Evolutionary conservation across 192 early-diverging fungal species (phyloP), one percentile per base, ranked within the genome.

Genomic region (Umbelopsis isabellina): DNA sequence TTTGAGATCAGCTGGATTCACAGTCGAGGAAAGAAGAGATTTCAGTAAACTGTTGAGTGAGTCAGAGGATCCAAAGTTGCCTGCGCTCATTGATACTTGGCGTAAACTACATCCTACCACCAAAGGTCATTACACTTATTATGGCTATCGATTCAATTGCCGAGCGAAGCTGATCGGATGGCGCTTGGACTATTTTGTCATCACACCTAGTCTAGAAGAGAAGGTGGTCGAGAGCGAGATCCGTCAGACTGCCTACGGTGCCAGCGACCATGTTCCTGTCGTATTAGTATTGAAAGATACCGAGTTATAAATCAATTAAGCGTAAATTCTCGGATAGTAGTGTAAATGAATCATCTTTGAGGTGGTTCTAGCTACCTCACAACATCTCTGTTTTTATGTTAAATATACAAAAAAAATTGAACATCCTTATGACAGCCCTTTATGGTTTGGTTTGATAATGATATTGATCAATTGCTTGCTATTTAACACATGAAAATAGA

Each of bases 131-230:
- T 95, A 92, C 77, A 91, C 91, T 27, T 96, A 92, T 71, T 95
- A 85, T 71, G 87, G 87, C 2, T 95, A 92, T 65, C 82, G 94
- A 48, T 93, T 89, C 67, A 80, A 87, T 44, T 89, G 87, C 50
- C 82, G 92, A 18, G 73, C 79, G 16, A 94, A 95, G 67, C 58
- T 74, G 7, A 72, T 93, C 64, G 93, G 94, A 15, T 96, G 94
- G 94, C 82, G 93, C 37, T 77, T 96, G 71, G 94, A 96, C 76
- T 96, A 96, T 81, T 93, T 94, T 86, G 85, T 92, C 11, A 83
- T 88, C 5, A 86, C 88, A 21, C 75, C 86, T 70, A 74, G 83
- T 23, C 70, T 91, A 13, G 68, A 89, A 68, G 76, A 86, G 6
- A 78, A 84, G 16, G 85, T 96, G 2, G 73, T 77, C 0, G 85